A percentile compares a stretch with the other conserved stretches of the same genome.
phyloP scores from a whole-genome alignment of 116 monocot genomes.

The Dioscorea cayenensis region DNA sequence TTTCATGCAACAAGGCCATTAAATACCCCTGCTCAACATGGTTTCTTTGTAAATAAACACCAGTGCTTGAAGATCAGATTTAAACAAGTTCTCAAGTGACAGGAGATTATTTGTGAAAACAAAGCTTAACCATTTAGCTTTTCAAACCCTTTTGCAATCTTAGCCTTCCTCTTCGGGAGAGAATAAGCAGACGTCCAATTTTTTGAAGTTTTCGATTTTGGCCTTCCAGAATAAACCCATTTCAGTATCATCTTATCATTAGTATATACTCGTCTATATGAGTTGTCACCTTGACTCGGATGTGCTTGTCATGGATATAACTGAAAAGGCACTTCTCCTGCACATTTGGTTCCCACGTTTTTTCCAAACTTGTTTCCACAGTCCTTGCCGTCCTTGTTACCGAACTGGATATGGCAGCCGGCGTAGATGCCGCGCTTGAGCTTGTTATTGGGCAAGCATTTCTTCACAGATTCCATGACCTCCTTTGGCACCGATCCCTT shows the following conservation, averaged over 20 bases:
- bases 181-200: slow-evolving; percentile 53
- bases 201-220: slow-evolving; percentile 66
- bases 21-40: no score
- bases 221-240: slow-evolving; percentile 81
- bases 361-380: slow-evolving; percentile 92
- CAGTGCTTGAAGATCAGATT: no score
- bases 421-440: slow-evolving; percentile 84
- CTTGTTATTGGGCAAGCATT: no score
- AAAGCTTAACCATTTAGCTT: no score
- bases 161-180: no score
- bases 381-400: slow-evolving; percentile 75
- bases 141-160: no score
- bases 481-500: slow-evolving; percentile 33
- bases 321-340: slow-evolving; percentile 82
- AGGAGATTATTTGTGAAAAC: slow-evolving; percentile 2
- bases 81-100: no score
- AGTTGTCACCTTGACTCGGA: slow-evolving; percentile 76
- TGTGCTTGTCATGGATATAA: slow-evolving; percentile 76
- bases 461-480: no score
- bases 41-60: no score
- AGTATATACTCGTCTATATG: slow-evolving; percentile 91
- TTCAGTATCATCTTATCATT: slow-evolving; percentile 73
- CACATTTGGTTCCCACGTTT: slow-evolving; percentile 91
- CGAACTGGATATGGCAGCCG: slow-evolving; percentile 90
- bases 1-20: no score